Conservation (phyloP, 805 yeast species). For the Ogataea dorogensis region DNA sequence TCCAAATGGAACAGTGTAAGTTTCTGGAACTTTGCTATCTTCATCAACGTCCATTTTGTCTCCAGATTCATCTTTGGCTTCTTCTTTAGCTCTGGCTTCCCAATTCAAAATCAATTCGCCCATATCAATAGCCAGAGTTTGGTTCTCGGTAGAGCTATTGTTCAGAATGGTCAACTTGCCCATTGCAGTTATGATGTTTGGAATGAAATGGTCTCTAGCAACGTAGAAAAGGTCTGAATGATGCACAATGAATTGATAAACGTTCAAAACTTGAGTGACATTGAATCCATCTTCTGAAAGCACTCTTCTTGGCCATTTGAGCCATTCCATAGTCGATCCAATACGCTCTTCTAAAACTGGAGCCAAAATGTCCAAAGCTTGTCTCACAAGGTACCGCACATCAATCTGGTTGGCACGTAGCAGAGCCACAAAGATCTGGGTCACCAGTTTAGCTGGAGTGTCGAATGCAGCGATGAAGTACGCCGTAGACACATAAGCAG, state of each 20-base stretch:
- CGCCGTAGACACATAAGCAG: conserved; percentile 87
- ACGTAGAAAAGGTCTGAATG: conserved; percentile 82
- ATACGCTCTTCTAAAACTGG: conserved; percentile 78
- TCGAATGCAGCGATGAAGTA: conserved; percentile 85
- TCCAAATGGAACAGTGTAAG: conserved; percentile 65
- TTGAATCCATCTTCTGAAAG: conserved; percentile 86
- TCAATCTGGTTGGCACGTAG: conserved; percentile 83
- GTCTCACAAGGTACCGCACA: conserved; percentile 76
- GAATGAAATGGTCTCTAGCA: conserved; percentile 85
- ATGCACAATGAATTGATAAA: conserved; percentile 84
- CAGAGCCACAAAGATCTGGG: conserved; percentile 89
- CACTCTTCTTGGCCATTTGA: conserved; percentile 92
- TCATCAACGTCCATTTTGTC: conserved; percentile 24
- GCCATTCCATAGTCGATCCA: conserved; percentile 67
- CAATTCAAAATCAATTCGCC: conserved; percentile 83
- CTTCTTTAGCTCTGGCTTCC: conserved; percentile 58
- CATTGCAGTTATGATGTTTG: conserved; percentile 88
- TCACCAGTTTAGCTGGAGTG: conserved; percentile 83
- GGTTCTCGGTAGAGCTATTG: conserved; percentile 78
- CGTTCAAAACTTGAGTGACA: conserved; percentile 79
- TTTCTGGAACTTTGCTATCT: conserved; percentile 25
- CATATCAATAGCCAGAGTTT: conserved; percentile 80
- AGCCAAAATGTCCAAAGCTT: conserved; percentile 83
- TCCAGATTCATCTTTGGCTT: conserved; percentile 17
- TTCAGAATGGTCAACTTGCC: conserved; percentile 80